phyloP scores from a whole-genome alignment of 352 stramenopile species.

The Phytophthora meadii region DNA sequence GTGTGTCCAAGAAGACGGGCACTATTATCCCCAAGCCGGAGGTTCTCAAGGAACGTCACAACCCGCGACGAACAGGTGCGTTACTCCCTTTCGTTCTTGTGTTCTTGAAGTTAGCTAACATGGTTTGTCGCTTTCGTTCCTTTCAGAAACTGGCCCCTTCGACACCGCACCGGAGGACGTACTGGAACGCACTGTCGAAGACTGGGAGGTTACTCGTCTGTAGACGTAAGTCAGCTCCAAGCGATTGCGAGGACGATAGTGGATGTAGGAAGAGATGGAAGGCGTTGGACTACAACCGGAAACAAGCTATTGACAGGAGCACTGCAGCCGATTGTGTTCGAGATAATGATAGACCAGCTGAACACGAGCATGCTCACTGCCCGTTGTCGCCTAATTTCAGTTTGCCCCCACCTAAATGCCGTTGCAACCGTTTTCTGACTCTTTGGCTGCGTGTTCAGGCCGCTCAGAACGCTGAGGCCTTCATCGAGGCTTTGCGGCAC shows the following conservation, averaged over 20 bases:
- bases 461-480: slow-evolving; percentile 27
- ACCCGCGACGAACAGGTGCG: slow-evolving; percentile 78
- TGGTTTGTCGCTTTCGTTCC: slow-evolving; percentile 2
- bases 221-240: slow-evolving; percentile 35
- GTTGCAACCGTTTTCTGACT: slow-evolving; percentile 28
- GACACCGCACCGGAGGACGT: slow-evolving; percentile 83
- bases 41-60: slow-evolving; percentile 89
- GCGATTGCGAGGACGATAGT: slow-evolving; percentile 20
- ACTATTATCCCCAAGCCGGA: slow-evolving; percentile 96
- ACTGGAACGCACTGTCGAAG: slow-evolving; percentile 79
- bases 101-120: slow-evolving; percentile 8
- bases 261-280: slow-evolving; percentile 1
- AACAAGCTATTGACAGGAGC: slow-evolving; percentile 2
- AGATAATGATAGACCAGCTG: slow-evolving; percentile 45
- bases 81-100: slow-evolving; percentile 4
- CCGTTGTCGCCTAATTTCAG: slow-evolving; percentile 24
- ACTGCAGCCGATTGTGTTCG: slow-evolving; percentile 12
- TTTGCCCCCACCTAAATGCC: slow-evolving; percentile 17
- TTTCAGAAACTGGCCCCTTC: slow-evolving; percentile 77
- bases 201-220: slow-evolving; percentile 77
- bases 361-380: slow-evolving; percentile 13
- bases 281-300: neutral
- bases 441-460: slow-evolving; percentile 19
- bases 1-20: slow-evolving; percentile 94
- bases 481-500: slow-evolving; percentile 27